Percentiles rank a stretch among this genome's conserved stretches.
Conservation (phyloP, 2,329 filamentous ascomycete genomes). For the Rutstroemia sp. region DNA sequence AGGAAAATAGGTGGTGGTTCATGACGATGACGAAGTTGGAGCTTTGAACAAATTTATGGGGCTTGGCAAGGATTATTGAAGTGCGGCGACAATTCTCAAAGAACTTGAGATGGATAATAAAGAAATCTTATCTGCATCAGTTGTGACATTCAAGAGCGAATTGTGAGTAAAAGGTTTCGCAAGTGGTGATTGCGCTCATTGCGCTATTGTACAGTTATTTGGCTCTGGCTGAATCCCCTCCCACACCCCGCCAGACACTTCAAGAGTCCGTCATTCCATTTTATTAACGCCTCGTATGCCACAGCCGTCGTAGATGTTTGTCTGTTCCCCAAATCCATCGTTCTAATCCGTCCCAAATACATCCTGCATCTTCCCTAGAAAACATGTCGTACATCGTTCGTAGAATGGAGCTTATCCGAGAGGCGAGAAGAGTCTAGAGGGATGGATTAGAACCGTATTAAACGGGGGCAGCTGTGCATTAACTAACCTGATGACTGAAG, state of each 20-base stretch:
- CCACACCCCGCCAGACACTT: constrained; percentile 8
- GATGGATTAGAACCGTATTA: constrained; percentile 11
- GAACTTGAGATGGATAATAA: neutral
- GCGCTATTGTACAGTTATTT: constrained; percentile 26
- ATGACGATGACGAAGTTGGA: constrained; percentile 18
- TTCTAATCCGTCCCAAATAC: neutral
- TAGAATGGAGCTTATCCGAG: constrained; percentile 42
- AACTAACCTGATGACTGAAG: constrained; percentile 64
- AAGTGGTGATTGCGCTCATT: constrained; percentile 25
- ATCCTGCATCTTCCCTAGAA: neutral
- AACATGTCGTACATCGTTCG: constrained; percentile 1
- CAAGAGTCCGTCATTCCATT: constrained; percentile 11
- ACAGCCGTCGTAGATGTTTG: constrained; percentile 10
- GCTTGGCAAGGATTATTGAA: constrained; percentile 13
- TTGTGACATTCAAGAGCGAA: neutral
- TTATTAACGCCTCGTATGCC: constrained; percentile 24
- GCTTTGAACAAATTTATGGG: constrained; percentile 12
- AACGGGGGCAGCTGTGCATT: neutral
- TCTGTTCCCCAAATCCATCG: neutral
- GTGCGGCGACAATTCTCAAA: neutral
- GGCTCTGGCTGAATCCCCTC: constrained; percentile 10
- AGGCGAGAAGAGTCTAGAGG: constrained; percentile 51
- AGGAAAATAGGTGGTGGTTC: constrained; percentile 1
- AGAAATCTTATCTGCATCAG: too few relatives aligned
- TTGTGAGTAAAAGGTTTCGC: neutral